Base-by-base conservation (phyloP, 805 yeast genomes). In the Ogataea allantospora region DNA sequence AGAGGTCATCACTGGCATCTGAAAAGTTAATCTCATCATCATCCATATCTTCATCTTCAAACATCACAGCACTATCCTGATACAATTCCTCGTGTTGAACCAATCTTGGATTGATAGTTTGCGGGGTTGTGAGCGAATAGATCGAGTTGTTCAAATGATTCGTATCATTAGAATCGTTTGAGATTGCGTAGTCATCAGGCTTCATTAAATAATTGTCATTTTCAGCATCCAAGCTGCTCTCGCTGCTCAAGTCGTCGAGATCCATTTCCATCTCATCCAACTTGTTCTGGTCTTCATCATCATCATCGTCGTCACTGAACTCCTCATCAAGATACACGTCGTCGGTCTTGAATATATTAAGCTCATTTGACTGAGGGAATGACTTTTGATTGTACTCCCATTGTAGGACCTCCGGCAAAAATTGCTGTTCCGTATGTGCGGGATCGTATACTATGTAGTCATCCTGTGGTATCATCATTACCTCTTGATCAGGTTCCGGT, bases 211-310 rank as follows among this genome's bases (percentile, higher is more conserved):
- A 49, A 24, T 45, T 48, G 9, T 46, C 52, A 22, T 42, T 48
- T 15, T 45, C 53, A 13, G 51, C 53, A 30, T 47, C 56, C 35
- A 43, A 40, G 31, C 56, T 52, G 34, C 51, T 45, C 25, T 51
- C 58, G 34, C 54, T 47, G 47, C 53, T 50, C 33, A 48, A 26
- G 33, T 54, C 61, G 38, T 58, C 61, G 18, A 53, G 39, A 45
- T 56, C 62, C 57, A 58, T 57, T 30, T 58, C 62, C 58, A 55
- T 51, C 27, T 54, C 55, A 30, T 54, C 58, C 31, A 55, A 42
- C 38, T 53, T 54, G 42, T 56, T 49, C 22, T 48, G 50, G 23
- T 54, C 51, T 12, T 54, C 62, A 4, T 59, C 64, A 10, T 53
- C 58, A n/a, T 53, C 55, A 7, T 60, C 64, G 21, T 60, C 63